Evolutionary conservation across 208 protist genomes (phyloP), one percentile per base, ranked within the genome.

Genomic region (Leishmania mexicana): DNA sequence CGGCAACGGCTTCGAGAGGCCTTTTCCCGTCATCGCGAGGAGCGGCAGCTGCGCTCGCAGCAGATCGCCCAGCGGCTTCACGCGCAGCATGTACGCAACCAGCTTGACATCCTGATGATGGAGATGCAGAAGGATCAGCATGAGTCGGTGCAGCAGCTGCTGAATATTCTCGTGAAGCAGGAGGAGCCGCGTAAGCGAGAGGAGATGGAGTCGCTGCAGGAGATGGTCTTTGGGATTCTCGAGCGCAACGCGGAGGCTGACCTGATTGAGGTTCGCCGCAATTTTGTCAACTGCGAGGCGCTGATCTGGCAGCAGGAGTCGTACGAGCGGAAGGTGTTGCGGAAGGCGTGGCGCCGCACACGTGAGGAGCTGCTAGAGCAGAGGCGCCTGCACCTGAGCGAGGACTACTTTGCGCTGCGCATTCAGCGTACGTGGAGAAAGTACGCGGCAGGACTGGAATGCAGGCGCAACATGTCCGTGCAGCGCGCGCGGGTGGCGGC

Each of bases 261-360:
- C 4, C 51, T 76, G 73, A 64, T 72, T 4, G 78, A 75, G 4
- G 64, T 85, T 65, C 72, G 77, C 31, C 31, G 64, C 1, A 49
- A 76, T 31, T 35, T 79, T 13, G 74, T 79, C 24, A 85, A 81
- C 67, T 57, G 62, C 40, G 67, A 89, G 58, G 83, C 86, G n/a
- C 83, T 89, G 0, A 53, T 94, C 21, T 88, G 82, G 82, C 87
- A 90, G 73, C 65, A 88, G 45, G 88, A 92, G 75, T 88, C 79
- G 28, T 88, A 90, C 74, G 88, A 87, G 80, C 84, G 88, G n/a
- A 78, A 90, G 60, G 35, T 75, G 40, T 75, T 90, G 31, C 74
- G 49, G 70, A 72, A 79, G 53, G 81, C 84, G 75, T 87, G 85
- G 83, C 72, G 64, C 10, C 83, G 70, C 51, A 78, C 6, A 2